These are phyloP conservation scores for Cladosporium oxysporum DNA, from an alignment of 2,329 filamentous ascomycete species.

Conservation along the genomic window DNA sequence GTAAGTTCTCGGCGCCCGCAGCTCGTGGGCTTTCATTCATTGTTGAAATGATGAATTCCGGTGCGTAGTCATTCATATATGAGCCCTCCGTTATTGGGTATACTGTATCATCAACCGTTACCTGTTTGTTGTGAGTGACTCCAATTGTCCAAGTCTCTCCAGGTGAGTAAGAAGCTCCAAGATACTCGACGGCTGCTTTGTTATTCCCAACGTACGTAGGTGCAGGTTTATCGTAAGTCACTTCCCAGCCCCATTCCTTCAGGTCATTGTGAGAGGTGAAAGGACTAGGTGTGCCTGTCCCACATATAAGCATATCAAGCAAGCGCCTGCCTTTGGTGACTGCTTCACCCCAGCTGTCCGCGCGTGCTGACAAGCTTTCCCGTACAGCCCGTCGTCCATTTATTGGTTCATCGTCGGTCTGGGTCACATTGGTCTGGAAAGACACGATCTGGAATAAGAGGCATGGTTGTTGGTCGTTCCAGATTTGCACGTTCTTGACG, in stretches of 20 bases:
- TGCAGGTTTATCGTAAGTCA: not conserved
- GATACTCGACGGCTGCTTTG: not conserved
- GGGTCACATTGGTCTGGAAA: not conserved
- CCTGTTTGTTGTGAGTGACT: not conserved
- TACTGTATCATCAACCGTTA: not conserved
- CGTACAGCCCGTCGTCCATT: no score
- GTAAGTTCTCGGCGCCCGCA: not conserved
- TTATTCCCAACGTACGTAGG: not conserved
- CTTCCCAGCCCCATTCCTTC: constrained; percentile 6
- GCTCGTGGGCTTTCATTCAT: not conserved
- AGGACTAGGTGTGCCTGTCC: not conserved
- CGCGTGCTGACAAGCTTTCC: not conserved
- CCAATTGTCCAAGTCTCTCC: not conserved
- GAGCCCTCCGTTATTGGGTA: not conserved
- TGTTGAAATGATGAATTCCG: constrained; percentile 1
- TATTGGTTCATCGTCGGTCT: not conserved
- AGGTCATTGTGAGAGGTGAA: not conserved
- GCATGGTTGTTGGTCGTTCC: not conserved
- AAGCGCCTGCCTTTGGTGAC: constrained; percentile 2
- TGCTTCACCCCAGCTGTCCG: not conserved
- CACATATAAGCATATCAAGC: constrained; percentile 11
- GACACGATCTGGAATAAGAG: not conserved
- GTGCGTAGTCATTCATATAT: not conserved
- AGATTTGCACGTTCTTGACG: constrained; percentile 15
- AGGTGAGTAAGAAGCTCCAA: not conserved